These are phyloP conservation scores for Phytopythium kandeliae DNA, from an alignment of 352 stramenopile species.

Conservation along the genomic window DNA sequence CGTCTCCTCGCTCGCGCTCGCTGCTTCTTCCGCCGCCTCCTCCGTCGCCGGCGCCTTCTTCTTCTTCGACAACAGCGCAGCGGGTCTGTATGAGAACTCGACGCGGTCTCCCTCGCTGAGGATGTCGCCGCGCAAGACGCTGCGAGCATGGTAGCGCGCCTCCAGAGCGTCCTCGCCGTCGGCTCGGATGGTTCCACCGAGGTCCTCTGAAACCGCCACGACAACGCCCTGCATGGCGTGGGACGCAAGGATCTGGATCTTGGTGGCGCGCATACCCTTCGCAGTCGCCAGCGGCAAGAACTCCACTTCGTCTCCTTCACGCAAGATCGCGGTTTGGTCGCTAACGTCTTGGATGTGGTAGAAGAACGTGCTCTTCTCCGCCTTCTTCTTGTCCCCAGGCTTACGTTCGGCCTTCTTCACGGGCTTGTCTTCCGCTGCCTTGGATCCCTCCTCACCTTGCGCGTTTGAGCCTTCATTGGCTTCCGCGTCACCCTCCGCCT, in stretches of 20 bases:
- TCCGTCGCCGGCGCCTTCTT: slow-evolving; percentile 10
- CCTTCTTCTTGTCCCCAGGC: slow-evolving; percentile 8
- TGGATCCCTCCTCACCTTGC: slow-evolving; percentile 5
- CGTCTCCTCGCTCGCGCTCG: slow-evolving; percentile 10
- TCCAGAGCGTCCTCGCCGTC: slow-evolving; percentile 31
- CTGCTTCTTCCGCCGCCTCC: slow-evolving; percentile 9
- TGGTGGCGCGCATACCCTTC: slow-evolving; percentile 46
- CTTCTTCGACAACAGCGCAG: slow-evolving; percentile 23
- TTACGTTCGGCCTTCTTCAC: neutral
- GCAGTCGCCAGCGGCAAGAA: slow-evolving; percentile 39
- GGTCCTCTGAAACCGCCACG: slow-evolving; percentile 33
- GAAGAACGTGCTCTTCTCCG: slow-evolving; percentile 28
- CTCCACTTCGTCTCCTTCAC: slow-evolving; percentile 67
- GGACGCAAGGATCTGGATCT: slow-evolving; percentile 47
- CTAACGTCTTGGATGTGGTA: slow-evolving; percentile 70
- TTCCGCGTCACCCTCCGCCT: slow-evolving; percentile 8
- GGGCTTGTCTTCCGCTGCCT: slow-evolving; percentile 1
- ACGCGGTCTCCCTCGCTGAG: slow-evolving; percentile 65
- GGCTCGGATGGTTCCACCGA: slow-evolving; percentile 50
- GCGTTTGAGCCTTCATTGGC: neutral
- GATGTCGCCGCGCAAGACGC: slow-evolving; percentile 56
- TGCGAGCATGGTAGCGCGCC: slow-evolving; percentile 36
- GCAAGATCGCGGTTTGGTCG: slow-evolving; percentile 46
- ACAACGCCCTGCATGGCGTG: slow-evolving; percentile 62
- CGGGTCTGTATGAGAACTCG: slow-evolving; percentile 46